A percentile compares a stretch with the other conserved stretches of the same genome.
These are phyloP conservation scores for Aspergillus cavernicola DNA, from an alignment of 495 filamentous ascomycete species.

Conservation along the genomic window DNA sequence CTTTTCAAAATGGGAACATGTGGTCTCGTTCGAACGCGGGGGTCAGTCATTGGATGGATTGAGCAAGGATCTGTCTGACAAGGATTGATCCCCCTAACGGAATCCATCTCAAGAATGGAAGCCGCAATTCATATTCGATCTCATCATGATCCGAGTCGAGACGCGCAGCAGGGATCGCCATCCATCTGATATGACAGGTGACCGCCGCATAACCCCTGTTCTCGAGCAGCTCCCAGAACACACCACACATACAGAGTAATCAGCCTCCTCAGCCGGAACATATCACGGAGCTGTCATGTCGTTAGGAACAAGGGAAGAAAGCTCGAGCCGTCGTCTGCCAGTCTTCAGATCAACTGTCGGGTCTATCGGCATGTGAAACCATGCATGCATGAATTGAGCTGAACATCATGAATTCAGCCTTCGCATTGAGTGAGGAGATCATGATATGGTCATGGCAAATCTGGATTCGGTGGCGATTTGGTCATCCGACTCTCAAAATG, in stretches of 20 bases:
- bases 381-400: background rate
- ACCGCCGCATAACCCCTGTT: too few relatives aligned
- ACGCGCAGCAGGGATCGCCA: background rate
- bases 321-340: background rate
- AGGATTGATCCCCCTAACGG: background rate
- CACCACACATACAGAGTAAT: too few relatives aligned
- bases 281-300: too few relatives aligned
- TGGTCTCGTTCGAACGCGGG: background rate
- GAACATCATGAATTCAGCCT: background rate
- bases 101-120: background rate
- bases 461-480: background rate
- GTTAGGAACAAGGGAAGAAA: background rate
- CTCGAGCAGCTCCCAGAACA: too few relatives aligned
- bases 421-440: background rate
- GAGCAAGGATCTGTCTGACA: conserved; percentile 1
- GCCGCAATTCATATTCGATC: background rate
- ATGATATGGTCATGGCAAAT: background rate
- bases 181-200: background rate
- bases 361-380: background rate
- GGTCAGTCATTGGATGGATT: conserved; percentile 2
- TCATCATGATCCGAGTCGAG: background rate
- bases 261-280: too few relatives aligned
- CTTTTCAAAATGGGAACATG: background rate
- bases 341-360: background rate
- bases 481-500: background rate